These are phyloP conservation scores for Clavispora carvajalis DNA, from an alignment of 805 yeast genomes.

Conservation along the genomic window DNA sequence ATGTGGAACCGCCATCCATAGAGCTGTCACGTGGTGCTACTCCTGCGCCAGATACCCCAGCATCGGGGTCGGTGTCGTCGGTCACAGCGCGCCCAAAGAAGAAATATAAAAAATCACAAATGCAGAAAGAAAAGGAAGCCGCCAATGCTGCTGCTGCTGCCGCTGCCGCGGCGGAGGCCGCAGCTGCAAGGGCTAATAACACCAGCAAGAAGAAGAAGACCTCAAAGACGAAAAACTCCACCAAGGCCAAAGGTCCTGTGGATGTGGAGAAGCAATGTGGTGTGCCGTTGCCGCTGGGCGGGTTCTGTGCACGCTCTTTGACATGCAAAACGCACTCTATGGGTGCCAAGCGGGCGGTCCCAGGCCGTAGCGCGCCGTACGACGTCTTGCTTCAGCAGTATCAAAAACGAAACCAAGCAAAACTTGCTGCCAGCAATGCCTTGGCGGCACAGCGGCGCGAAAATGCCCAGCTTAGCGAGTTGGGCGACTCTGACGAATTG, in stretches of 20 bases:
- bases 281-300: slow-evolving; percentile 90
- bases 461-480: slow-evolving; percentile 42
- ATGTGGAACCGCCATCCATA: slow-evolving; percentile 33
- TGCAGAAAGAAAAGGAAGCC: slow-evolving; percentile 42
- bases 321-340: slow-evolving; percentile 97
- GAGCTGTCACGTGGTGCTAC: slow-evolving; percentile 36
- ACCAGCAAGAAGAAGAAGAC: slow-evolving; percentile 28
- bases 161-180: slow-evolving; percentile 30
- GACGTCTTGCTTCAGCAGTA: slow-evolving; percentile 83
- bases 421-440: slow-evolving; percentile 76
- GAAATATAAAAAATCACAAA: slow-evolving; percentile 39
- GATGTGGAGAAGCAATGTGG: slow-evolving; percentile 96
- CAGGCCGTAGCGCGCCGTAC: slow-evolving; percentile 89
- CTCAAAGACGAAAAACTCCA: slow-evolving; percentile 33
- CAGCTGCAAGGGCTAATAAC: slow-evolving; percentile 12
- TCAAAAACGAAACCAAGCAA: slow-evolving; percentile 89
- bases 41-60: slow-evolving; percentile 29
- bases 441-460: slow-evolving; percentile 74
- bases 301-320: slow-evolving; percentile 88
- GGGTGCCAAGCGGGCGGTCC: slow-evolving; percentile 96
- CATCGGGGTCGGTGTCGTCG: slow-evolving; percentile 12
- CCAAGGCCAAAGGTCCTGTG: slow-evolving; percentile 73
- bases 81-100: slow-evolving; percentile 30
- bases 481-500: slow-evolving; percentile 15
- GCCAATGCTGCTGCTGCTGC: slow-evolving; percentile 45